These are phyloP conservation scores for Plasmodium sp. DNA, from an alignment of 169 alveolate genomes.

Conservation along the genomic window DNA sequence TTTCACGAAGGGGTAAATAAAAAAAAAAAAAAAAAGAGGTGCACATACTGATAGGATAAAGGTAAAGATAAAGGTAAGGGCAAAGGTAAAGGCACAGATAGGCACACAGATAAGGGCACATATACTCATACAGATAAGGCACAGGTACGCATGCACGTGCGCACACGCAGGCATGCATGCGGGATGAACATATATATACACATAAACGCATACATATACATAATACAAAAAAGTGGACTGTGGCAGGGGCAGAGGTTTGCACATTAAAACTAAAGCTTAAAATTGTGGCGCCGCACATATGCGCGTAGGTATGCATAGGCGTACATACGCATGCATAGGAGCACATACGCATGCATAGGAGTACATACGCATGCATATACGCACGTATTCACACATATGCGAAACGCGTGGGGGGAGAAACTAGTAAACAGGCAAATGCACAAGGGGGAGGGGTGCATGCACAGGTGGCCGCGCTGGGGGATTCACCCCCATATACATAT, in stretches of 20 bases:
- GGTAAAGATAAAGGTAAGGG: background rate
- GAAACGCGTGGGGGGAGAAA: background rate
- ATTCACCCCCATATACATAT: background rate
- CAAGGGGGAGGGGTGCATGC: background rate
- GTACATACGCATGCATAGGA: background rate
- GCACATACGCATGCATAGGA: background rate
- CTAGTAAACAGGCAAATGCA: background rate
- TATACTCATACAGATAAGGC: background rate
- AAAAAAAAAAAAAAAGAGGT: background rate
- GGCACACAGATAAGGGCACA: background rate
- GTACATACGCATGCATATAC: background rate
- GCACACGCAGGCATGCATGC: background rate
- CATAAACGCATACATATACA: background rate
- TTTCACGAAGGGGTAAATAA: background rate
- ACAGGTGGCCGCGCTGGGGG: background rate
- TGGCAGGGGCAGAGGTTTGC: background rate
- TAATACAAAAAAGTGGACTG: slow-evolving; percentile 1
- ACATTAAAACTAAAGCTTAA: slow-evolving; percentile 73
- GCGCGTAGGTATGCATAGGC: background rate
- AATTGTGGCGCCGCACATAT: slow-evolving; percentile 23
- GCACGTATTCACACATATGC: no score
- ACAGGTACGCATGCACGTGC: background rate
- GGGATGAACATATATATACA: background rate
- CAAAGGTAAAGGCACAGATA: background rate
- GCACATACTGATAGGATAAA: background rate